Conservation (phyloP, 2,329 filamentous ascomycete genomes). For the Mycosphaerella sp. region DNA sequence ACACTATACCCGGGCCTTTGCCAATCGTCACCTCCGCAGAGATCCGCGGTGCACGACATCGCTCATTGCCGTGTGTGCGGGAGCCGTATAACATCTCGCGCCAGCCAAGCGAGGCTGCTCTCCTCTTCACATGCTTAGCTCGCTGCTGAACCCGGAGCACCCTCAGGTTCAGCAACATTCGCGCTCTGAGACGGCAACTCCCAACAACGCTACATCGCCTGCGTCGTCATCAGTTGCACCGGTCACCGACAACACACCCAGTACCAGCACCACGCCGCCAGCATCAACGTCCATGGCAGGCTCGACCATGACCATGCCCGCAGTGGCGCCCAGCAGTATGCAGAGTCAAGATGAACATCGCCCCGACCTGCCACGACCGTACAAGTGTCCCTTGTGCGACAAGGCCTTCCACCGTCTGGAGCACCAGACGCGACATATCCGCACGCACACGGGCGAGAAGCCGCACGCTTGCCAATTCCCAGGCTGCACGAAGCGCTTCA, state of each 20-base stretch:
- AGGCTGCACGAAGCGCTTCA: constrained; percentile 95
- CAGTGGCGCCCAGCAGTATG: constrained; percentile 52
- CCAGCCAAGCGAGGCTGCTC: constrained; percentile 10
- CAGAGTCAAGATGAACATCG: constrained; percentile 60
- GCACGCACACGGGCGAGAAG: constrained; percentile 97
- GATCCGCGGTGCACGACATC: constrained; percentile 7
- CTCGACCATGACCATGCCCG: constrained; percentile 40
- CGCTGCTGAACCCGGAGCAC: constrained; percentile 29
- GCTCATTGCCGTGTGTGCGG: not conserved
- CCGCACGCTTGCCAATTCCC: constrained; percentile 93
- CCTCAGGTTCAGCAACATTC: constrained; percentile 21
- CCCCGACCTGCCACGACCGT: constrained; percentile 86
- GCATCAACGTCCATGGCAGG: constrained; percentile 33
- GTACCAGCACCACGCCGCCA: constrained; percentile 7
- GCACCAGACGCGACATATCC: constrained; percentile 87
- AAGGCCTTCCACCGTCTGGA: constrained; percentile 98
- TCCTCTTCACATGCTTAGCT: constrained; percentile 27
- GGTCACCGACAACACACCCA: constrained; percentile 5
- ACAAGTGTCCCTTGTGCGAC: constrained; percentile 97
- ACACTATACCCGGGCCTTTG: not conserved
- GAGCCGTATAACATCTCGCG: constrained; percentile 1
- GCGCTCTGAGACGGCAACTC: not conserved
- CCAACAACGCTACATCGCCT: constrained; percentile 7
- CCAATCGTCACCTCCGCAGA: constrained; percentile 8
- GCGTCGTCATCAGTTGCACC: constrained; percentile 4